A percentile compares a stretch with the other conserved stretches of the same genome.
phyloP scores from a whole-genome alignment of 352 stramenopile species.

The Globisporangium recalcitrans region DNA sequence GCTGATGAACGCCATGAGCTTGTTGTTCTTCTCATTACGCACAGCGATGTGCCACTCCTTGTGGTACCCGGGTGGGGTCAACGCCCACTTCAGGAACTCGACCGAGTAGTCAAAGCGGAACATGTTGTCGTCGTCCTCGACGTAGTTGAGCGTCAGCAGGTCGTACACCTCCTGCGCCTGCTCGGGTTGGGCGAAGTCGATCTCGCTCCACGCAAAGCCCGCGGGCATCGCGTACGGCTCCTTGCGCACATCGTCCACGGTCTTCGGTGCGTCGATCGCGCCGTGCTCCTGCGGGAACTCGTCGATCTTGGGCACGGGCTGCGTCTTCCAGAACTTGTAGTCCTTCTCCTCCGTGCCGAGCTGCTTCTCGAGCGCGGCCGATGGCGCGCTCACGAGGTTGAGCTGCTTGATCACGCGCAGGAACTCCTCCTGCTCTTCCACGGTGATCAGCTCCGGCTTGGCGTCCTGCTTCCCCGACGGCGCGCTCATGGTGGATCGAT shows the following conservation, averaged over 20 bases:
- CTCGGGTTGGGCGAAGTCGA: constrained; percentile 84
- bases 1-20: constrained; percentile 97
- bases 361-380: constrained; percentile 10
- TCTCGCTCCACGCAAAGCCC: constrained; percentile 91
- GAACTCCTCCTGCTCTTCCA: constrained; percentile 72
- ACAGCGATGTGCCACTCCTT: constrained; percentile 96
- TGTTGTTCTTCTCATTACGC: constrained; percentile 81
- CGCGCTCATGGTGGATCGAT: too few relatives aligned
- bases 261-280: constrained; percentile 93
- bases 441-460: constrained; percentile 34
- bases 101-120: constrained; percentile 94
- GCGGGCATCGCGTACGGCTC: constrained; percentile 95
- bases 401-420: constrained; percentile 60
- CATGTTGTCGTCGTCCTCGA: constrained; percentile 97
- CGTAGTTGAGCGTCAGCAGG: constrained; percentile 97
- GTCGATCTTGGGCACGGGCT: constrained; percentile 76
- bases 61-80: constrained; percentile 91
- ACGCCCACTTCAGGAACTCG: constrained; percentile 85
- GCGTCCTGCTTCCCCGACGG: too few relatives aligned
- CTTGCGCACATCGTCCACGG: constrained; percentile 80
- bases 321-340: constrained; percentile 90
- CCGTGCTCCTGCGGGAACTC: constrained; percentile 74
- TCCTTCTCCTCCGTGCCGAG: constrained; percentile 28
- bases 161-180: constrained; percentile 93
- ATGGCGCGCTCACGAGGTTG: constrained; percentile 30